Conservation (phyloP, 225 moss, liverwort and hornwort genomes). For the Sphagnum contortum region DNA sequence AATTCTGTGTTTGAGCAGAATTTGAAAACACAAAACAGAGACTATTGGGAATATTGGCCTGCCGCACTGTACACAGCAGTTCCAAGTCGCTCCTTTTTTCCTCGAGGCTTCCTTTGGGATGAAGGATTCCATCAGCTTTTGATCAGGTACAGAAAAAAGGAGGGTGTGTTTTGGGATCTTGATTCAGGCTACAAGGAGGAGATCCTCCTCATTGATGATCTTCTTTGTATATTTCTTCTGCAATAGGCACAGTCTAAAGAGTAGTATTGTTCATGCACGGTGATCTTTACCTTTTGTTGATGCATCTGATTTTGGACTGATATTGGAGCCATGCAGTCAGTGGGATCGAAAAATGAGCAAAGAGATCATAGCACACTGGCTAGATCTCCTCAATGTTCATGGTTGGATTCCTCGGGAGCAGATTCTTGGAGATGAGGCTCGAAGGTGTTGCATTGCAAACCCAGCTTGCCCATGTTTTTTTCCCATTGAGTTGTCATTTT, state of each 20-base stretch:
- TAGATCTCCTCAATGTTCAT: constrained; percentile 62
- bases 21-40: constrained; percentile 28
- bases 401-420: constrained; percentile 78
- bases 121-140: constrained; percentile 98
- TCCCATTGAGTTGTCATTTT: neutral
- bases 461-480: too few relatives aligned
- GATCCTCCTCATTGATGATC: too few relatives aligned
- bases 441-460: constrained; percentile 17
- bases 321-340: constrained; percentile 38
- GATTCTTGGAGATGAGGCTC: constrained; percentile 62
- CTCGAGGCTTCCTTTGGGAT: constrained; percentile 97
- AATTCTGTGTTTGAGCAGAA: constrained; percentile 14
- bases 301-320: too few relatives aligned
- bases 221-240: too few relatives aligned
- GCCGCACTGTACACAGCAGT: constrained; percentile 87
- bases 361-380: constrained; percentile 61
- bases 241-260: too few relatives aligned
- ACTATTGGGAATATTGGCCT: constrained; percentile 89
- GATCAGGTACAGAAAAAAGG: constrained; percentile 34
- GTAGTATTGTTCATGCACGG: too few relatives aligned
- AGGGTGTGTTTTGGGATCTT: too few relatives aligned
- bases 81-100: constrained; percentile 96
- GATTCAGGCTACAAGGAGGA: too few relatives aligned
- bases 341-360: constrained; percentile 92
- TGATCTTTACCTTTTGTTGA: too few relatives aligned